These are phyloP conservation scores for Calonectria pseudoreteaudii DNA, from an alignment of 2,329 filamentous ascomycete species.

Conservation along the genomic window DNA sequence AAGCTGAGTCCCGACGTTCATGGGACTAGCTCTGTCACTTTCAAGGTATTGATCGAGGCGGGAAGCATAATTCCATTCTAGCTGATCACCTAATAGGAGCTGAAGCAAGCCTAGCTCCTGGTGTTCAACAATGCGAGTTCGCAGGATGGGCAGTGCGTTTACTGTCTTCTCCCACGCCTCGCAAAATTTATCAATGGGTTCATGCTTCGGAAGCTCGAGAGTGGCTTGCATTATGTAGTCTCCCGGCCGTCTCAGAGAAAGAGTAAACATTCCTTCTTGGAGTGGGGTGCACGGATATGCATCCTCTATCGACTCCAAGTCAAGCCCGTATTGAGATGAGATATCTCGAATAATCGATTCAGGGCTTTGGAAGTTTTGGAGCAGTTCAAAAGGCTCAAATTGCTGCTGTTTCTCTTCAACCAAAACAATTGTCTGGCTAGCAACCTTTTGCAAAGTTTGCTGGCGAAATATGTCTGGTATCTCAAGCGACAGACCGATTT, in stretches of 20 bases:
- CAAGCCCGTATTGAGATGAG: neutral
- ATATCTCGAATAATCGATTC: neutral
- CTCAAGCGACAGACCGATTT: constrained; percentile 13
- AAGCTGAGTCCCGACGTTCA: constrained; percentile 21
- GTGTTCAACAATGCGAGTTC: constrained; percentile 44
- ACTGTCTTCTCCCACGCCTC: constrained; percentile 25
- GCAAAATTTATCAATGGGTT: constrained; percentile 15
- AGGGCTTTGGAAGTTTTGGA: neutral
- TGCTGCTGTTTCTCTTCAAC: neutral
- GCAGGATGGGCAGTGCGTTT: constrained; percentile 46
- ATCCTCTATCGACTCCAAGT: constrained; percentile 40
- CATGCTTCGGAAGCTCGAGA: constrained; percentile 19
- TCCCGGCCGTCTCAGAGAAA: constrained; percentile 36
- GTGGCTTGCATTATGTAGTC: constrained; percentile 32
- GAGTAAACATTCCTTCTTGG: constrained; percentile 49
- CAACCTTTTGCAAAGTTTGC: neutral
- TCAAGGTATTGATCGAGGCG: constrained; percentile 10
- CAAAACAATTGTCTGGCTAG: neutral
- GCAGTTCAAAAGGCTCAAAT: neutral
- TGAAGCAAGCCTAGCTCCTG: constrained; percentile 14
- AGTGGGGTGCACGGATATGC: constrained; percentile 49
- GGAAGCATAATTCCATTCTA: neutral
- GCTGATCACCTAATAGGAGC: neutral
- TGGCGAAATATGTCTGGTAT: constrained; percentile 29
- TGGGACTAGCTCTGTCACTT: neutral